Conservation (phyloP, 83 land plant genomes). For the Larix sibirica region DNA sequence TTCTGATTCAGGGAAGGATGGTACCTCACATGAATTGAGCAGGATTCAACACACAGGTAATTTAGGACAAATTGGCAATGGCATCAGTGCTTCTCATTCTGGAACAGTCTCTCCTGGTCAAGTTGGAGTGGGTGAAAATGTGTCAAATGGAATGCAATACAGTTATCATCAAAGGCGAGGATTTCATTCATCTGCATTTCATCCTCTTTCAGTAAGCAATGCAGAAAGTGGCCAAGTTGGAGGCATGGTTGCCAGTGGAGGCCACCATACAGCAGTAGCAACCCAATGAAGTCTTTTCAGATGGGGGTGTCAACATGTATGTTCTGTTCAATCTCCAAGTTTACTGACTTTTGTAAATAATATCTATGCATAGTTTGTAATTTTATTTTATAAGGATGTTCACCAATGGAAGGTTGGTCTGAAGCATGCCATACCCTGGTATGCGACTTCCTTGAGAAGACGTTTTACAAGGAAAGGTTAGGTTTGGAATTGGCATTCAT, state of each 20-base stretch:
- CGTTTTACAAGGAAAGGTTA: background rate
- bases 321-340: background rate
- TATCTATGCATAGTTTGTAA: constrained; percentile 4
- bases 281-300: constrained; percentile 26
- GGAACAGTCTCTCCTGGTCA: constrained; percentile 9
- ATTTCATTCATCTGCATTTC: constrained; percentile 19
- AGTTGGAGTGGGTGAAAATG: background rate
- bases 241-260: constrained; percentile 20
- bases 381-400: background rate
- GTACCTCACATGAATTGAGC: background rate
- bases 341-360: constrained; percentile 6
- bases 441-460: background rate
- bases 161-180: constrained; percentile 12
- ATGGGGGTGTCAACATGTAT: background rate
- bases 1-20: constrained; percentile 36
- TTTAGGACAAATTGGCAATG: background rate
- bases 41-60: background rate
- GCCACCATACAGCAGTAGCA: constrained; percentile 31
- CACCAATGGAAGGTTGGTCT: background rate
- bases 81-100: background rate
- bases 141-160: background rate
- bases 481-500: background rate
- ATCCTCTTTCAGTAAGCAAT: constrained; percentile 19
- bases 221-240: constrained; percentile 33
- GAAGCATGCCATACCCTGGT: background rate